Conservation (phyloP, 2,329 filamentous ascomycete species). For the Biscogniauxia marginata region DNA sequence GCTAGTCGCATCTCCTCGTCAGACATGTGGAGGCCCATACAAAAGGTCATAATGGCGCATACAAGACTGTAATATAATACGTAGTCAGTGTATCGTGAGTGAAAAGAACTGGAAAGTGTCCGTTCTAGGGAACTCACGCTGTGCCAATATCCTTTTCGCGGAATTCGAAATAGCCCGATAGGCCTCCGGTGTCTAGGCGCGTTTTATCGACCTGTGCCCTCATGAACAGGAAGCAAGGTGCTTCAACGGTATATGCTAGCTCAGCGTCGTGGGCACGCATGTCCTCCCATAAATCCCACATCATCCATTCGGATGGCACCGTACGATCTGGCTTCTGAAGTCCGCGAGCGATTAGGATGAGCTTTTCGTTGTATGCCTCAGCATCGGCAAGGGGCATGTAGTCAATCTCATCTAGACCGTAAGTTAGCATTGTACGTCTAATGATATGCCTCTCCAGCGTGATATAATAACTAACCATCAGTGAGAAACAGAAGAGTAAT, state of each 20-base stretch:
- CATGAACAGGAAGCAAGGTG: constrained; percentile 41
- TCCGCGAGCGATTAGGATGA: constrained; percentile 37
- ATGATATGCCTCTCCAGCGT: background rate
- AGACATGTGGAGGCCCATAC: constrained; percentile 31
- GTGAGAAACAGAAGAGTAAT: constrained; percentile 41
- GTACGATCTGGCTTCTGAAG: constrained; percentile 30
- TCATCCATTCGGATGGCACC: constrained; percentile 37
- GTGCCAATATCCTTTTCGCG: constrained; percentile 40
- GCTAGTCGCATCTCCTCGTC: constrained; percentile 24
- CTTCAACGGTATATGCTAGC: constrained; percentile 38
- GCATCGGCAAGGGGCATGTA: constrained; percentile 40
- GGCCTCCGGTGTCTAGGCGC: constrained; percentile 24
- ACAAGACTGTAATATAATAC: constrained; percentile 25
- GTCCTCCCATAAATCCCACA: constrained; percentile 39
- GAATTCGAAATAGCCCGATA: constrained; percentile 38
- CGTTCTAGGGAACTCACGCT: constrained; percentile 27
- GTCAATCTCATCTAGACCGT: constrained; percentile 36
- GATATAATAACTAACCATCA: constrained; percentile 34
- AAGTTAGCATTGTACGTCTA: background rate
- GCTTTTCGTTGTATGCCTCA: constrained; percentile 33
- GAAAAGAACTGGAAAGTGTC: background rate
- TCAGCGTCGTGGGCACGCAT: constrained; percentile 36
- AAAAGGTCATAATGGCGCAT: constrained; percentile 38
- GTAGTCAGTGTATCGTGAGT: background rate
- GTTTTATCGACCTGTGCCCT: constrained; percentile 37